These are phyloP conservation scores for Saturnispora hagleri DNA, from an alignment of 805 yeast genomes.

Conservation along the genomic window DNA sequence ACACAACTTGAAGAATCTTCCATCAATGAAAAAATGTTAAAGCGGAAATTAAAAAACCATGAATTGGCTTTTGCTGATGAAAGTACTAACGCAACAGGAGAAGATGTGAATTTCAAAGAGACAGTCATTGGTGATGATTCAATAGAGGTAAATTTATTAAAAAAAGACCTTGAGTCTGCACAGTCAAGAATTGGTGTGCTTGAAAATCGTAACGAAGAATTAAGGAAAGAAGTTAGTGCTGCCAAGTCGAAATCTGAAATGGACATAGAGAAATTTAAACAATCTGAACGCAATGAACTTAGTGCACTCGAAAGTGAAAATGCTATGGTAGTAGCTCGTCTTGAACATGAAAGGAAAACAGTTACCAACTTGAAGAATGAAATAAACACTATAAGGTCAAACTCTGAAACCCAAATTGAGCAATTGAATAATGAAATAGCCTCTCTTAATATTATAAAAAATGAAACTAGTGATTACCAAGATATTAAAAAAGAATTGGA, in stretches of 20 bases:
- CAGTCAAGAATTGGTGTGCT: conserved; percentile 60
- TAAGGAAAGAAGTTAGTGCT: conserved; percentile 54
- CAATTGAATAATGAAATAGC: conserved; percentile 44
- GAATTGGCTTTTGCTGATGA: conserved; percentile 31
- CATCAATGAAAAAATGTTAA: conserved; percentile 55
- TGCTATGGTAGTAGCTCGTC: conserved; percentile 46
- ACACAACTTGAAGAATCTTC: conserved; percentile 55
- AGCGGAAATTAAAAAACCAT: conserved; percentile 44
- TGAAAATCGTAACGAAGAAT: conserved; percentile 68
- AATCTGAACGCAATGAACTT: conserved; percentile 36
- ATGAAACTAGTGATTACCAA: conserved; percentile 59
- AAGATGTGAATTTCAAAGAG: conserved; percentile 22
- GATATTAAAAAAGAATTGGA: conserved; percentile 70
- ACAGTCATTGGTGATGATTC: conserved; percentile 12
- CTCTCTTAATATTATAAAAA: conserved; percentile 39
- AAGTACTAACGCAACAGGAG: conserved; percentile 18
- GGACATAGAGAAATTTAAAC: conserved; percentile 35
- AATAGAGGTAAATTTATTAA: conserved; percentile 38
- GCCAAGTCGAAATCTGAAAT: conserved; percentile 37
- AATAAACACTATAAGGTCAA: conserved; percentile 26
- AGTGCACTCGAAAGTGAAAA: conserved; percentile 62
- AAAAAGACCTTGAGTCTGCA: conserved; percentile 65
- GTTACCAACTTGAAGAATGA: conserved; percentile 19
- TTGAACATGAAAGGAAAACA: conserved; percentile 40
- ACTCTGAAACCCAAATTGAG: conserved; percentile 36